Evolutionary conservation across 495 filamentous ascomycete species (phyloP), one percentile per base, ranked within the genome.

Genomic region (Penicillium bialowiezense): DNA sequence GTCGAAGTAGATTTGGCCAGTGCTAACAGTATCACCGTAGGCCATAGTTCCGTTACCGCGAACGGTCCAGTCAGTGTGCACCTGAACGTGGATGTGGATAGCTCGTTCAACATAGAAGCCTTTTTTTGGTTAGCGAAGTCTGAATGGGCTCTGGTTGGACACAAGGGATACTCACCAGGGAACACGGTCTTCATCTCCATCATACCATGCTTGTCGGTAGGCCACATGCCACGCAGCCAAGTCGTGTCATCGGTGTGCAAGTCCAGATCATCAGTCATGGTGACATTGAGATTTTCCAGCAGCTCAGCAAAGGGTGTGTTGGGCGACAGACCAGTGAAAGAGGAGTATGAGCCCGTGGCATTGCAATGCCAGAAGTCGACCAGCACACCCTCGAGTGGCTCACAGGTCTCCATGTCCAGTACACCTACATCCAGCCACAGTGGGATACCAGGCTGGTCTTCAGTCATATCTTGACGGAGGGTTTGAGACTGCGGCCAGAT

Each of bases 1-100:
- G 44, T 78, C 73, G 29, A 76, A 83, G 73, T 79, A 84, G 15
- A 83, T 15, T 54, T 84, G 80, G n/a, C 81, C 80, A 0, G 62
- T 62, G 44, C 53, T 63, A 10, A 63, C 55, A 0, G 55, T 63
- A 14, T 59, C 46, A 6, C 53, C 36, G 5, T 48, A 8, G 21
- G 37, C 28, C 13, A 68, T 42, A 0, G 62, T 65, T 17, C 57
- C 59, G 39, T 68, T 68, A 1, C 18, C 48, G 12, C 54, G 51
- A 13, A 55, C 15, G 8, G 51, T 48, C 56, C 61, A 62, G 39
- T 63, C 46, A 13, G 58, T 65, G 33, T 58, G 52, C 2, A 56
- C 55, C 39, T 65, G 65, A 14, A 46, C 60, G 15, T 65, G 65
- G 37, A 65, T 68, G 35, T 68, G 62, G 29, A 63, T 62, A 1